These are phyloP conservation scores for Colletotrichum agaves DNA, from an alignment of 2,329 filamentous ascomycete genomes.

Conservation along the genomic window DNA sequence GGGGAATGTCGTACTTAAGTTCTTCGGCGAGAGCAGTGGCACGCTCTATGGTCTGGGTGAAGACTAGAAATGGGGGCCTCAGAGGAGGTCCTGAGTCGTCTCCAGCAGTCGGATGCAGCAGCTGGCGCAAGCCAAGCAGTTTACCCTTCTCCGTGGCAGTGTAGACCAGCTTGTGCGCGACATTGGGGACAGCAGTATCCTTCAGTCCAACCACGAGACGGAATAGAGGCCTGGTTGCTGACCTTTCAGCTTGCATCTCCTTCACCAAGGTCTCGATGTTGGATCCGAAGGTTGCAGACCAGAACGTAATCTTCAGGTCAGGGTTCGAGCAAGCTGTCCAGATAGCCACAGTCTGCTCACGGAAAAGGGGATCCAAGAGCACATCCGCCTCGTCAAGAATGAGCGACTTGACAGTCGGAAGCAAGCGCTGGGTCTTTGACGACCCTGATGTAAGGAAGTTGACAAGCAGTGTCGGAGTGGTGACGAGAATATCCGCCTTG, in stretches of 20 bases:
- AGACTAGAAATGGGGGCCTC: slow-evolving; percentile 91
- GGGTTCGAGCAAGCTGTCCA: slow-evolving; percentile 82
- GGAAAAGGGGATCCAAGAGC: slow-evolving; percentile 89
- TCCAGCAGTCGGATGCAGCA: slow-evolving; percentile 79
- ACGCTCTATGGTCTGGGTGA: slow-evolving; percentile 94
- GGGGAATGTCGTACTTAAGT: slow-evolving; percentile 92
- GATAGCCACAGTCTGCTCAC: slow-evolving; percentile 85
- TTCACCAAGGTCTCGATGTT: slow-evolving; percentile 84
- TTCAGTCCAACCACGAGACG: slow-evolving; percentile 96
- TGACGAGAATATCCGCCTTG: slow-evolving; percentile 82
- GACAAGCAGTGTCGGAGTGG: slow-evolving; percentile 81
- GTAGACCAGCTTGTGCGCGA: slow-evolving; percentile 89
- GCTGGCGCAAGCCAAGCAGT: slow-evolving; percentile 87
- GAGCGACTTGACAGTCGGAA: slow-evolving; percentile 78
- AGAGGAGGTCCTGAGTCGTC: slow-evolving; percentile 68
- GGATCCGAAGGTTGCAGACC: slow-evolving; percentile 97
- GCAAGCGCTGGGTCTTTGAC: slow-evolving; percentile 55
- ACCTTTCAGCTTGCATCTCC: slow-evolving; percentile 70
- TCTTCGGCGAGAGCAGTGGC: slow-evolving; percentile 89
- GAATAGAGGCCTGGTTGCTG: slow-evolving; percentile 63
- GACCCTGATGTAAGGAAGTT: slow-evolving; percentile 67
- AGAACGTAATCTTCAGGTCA: slow-evolving; percentile 80
- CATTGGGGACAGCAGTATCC: slow-evolving; percentile 93
- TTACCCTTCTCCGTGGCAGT: slow-evolving; percentile 95
- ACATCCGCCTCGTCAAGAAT: slow-evolving; percentile 96